Base-by-base conservation (phyloP, 106 monocot species). In the Amphibolis antarctica region DNA sequence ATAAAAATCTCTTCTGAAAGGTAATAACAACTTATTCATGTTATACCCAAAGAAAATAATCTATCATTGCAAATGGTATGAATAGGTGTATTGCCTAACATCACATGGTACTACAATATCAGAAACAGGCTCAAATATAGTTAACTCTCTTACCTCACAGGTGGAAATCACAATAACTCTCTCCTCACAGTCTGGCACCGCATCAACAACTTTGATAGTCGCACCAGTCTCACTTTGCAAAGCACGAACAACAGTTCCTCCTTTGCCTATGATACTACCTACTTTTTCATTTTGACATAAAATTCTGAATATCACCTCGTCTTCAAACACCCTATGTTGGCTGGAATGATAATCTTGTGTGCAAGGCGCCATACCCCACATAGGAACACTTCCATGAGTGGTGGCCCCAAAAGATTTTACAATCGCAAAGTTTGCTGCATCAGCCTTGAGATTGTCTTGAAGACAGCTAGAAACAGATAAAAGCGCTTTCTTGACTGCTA, bases 211-310 rank as follows among this genome's bases (percentile, higher is more conserved):
- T 63, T 74, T 83, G 30, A 92, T 79, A 19, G 59, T 64, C 12
- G 91, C 75, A 52, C 91, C 91, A 71, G 86, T 92, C 48, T 92
- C 86, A 77, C 43, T 86, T 79, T 83, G 91, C 46, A 92, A 68
- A 50, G 72, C 56, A 15, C 76, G 86, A 62, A 86, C 49, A 46
- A 79, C 67, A 27, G 43, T 42, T 55, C 91, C 83, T 54, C 44
- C 83, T 73, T 83, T 92, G 28, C 91, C 91, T 54, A 92, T 83
- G n/a, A 92, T 68, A 66, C 76, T 75, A 18, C 81, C 79, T 65
- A 92, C 91, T 67, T 66, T 86, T 10, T 92, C 91, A 72, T 72
- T 72, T 44, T 76, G 55, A 48, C 83, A 86, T 49, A 92, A 52
- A 68, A 92, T 79, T 69, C 86, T 78, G 66, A 83, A 92, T 10